phyloP scores from a whole-genome alignment of 495 filamentous ascomycete genomes.

The Penicillium cataractarum region DNA sequence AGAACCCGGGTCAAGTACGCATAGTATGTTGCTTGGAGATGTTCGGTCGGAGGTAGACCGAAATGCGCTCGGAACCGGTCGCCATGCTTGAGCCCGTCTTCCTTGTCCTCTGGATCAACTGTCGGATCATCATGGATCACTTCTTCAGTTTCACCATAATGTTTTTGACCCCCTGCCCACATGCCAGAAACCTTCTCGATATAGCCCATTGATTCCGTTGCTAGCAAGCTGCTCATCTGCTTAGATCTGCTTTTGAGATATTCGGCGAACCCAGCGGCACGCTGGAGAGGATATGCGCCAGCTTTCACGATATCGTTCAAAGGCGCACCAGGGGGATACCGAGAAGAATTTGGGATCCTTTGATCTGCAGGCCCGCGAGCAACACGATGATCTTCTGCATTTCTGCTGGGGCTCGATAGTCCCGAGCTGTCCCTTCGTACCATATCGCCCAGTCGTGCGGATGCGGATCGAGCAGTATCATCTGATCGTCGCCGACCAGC shows the following conservation, averaged over 20 bases:
- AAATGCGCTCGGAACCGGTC: slow-evolving; percentile 90
- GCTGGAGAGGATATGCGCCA: slow-evolving; percentile 80
- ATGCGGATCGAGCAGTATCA: slow-evolving; percentile 44
- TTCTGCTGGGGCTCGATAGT: slow-evolving; percentile 2
- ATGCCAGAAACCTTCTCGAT: slow-evolving; percentile 97
- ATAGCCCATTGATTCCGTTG: slow-evolving; percentile 95
- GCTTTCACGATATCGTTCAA: slow-evolving; percentile 66
- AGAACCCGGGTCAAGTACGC: slow-evolving; percentile 85
- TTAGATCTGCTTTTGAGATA: slow-evolving; percentile 77
- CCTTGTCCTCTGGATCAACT: slow-evolving; percentile 66
- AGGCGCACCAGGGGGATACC: slow-evolving; percentile 12
- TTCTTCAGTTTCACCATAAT: slow-evolving; percentile 79
- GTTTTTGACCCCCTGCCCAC: slow-evolving; percentile 89
- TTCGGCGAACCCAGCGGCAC: slow-evolving; percentile 81
- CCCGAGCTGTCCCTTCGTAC: slow-evolving; percentile 1
- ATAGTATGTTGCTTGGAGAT: slow-evolving; percentile 89
- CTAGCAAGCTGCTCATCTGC: slow-evolving; percentile 82
- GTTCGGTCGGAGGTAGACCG: slow-evolving; percentile 80
- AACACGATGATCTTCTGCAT: slow-evolving; percentile 21
- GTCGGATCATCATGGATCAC: slow-evolving; percentile 64
- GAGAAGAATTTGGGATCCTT: slow-evolving; percentile 9
- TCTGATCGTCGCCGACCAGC: slow-evolving; percentile 41
- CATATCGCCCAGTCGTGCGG: slow-evolving; percentile 18
- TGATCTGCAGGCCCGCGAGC: slow-evolving; percentile 27
- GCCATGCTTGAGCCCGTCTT: slow-evolving; percentile 61